Evolutionary conservation across 805 yeast species (phyloP).

Genomic region (Ogataea glucozyma): DNA sequence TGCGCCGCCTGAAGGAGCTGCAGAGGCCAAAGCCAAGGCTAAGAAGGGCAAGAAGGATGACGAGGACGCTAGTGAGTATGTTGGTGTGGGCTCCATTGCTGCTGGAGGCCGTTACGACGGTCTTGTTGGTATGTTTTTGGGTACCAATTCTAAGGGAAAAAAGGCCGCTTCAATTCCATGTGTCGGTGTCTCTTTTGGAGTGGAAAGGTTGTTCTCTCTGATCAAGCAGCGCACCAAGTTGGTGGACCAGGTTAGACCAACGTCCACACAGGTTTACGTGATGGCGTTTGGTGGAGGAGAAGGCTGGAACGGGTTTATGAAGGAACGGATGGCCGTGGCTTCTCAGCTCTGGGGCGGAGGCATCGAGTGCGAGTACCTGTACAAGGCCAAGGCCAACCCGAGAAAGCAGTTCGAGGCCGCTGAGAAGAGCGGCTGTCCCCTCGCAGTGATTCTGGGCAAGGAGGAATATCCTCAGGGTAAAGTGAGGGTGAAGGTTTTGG

Average conservation of each 20-base stretch:
- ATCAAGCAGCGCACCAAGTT: constrained; percentile 73
- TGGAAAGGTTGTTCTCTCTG: constrained; percentile 89
- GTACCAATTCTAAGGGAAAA: constrained; percentile 74
- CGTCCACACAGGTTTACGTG: constrained; percentile 88
- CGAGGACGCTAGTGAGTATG: constrained; percentile 94
- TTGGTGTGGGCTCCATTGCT: constrained; percentile 97
- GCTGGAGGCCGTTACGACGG: constrained; percentile 99
- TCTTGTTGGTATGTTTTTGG: constrained; percentile 93
- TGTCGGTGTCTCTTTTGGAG: constrained; percentile 96
- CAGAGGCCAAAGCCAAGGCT: constrained; percentile 55
- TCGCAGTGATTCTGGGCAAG: constrained; percentile 93
- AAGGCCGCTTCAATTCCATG: constrained; percentile 80
- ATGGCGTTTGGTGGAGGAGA: constrained; percentile 99
- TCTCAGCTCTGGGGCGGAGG: constrained; percentile 85
- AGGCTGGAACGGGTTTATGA: constrained; percentile 89
- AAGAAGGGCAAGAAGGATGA: constrained; percentile 47
- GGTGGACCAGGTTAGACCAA: constrained; percentile 68
- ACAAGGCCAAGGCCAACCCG: constrained; percentile 90
- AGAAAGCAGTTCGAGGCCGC: constrained; percentile 98
- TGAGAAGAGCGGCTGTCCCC: constrained; percentile 86
- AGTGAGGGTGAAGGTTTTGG: constrained; percentile 82
- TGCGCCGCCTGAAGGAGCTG: constrained; percentile 89
- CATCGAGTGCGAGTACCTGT: constrained; percentile 86
- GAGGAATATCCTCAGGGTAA: constrained; percentile 85
- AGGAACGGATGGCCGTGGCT: constrained; percentile 87